Conservation (phyloP, 202 grass and related monocot genomes). For the Zizania palustris region DNA sequence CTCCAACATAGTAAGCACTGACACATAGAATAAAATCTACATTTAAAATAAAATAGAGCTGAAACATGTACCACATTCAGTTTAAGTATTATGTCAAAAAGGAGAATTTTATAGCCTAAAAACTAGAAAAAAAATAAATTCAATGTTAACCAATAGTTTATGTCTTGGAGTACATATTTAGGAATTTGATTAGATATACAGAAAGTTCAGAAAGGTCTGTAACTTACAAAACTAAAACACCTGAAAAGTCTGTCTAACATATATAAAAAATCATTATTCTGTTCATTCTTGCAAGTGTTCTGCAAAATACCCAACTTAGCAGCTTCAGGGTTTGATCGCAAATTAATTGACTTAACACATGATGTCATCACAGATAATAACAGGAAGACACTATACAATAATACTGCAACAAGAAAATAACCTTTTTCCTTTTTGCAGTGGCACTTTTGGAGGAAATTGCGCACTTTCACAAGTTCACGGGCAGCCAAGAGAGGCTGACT, state of each 20-base stretch:
- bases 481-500: conserved; percentile 54
- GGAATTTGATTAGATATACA: background rate
- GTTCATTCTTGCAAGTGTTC: background rate
- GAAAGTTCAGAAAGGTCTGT: background rate
- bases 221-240: background rate
- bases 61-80: background rate
- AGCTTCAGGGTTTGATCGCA: conserved; percentile 2
- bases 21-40: background rate
- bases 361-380: background rate
- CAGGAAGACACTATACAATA: conserved; percentile 21
- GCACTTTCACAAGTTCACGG: conserved; percentile 40
- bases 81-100: background rate
- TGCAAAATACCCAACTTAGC: background rate
- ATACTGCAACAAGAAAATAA: conserved; percentile 37
- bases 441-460: conserved; percentile 54
- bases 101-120: background rate
- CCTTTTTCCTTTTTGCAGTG: conserved; percentile 50
- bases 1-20: background rate
- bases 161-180: background rate
- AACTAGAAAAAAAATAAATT: background rate
- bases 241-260: background rate
- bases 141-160: background rate
- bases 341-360: background rate
- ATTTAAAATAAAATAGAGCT: conserved; percentile 22
- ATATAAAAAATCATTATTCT: background rate